Base-by-base conservation (phyloP, 2,329 filamentous ascomycete species). In the Xylariaceae sp. region DNA sequence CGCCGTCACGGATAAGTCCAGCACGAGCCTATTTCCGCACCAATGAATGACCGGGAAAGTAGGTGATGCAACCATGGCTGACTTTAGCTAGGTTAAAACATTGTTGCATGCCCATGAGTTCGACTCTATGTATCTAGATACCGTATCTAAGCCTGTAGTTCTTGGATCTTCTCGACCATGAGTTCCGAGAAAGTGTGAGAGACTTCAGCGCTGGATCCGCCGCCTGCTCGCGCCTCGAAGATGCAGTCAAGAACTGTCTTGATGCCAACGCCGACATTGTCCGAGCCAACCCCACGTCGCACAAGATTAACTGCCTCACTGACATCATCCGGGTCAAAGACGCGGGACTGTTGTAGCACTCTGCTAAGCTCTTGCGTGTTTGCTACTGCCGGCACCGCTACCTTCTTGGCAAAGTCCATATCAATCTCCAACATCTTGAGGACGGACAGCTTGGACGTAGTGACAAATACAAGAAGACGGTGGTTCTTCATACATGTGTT, bases 401-500 rank as follows among this genome's bases (percentile, higher is more conserved):
- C 44, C 23, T 45, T 47, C 38, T 47, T 47, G 7, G 44, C 44
- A 21, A 47, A 47, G 11, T 47, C 44, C 44, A 37, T 40, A 18
- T 47, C 44, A 15, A 47, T 47, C 29, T 47, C 44, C 13, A 47
- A 41, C 42, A 41, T 47, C 24, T 47, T 47, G 33, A 47, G 44
- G 38, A 47, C 44, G 14, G 44, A 44, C 5, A 13, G 26, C 28
- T 41, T 44, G 1, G 44, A 47, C 6, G 44, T 47, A 18, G 44
- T 47, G 19, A 47, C 44, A 26, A 47, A 47, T 5, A 47, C 44
- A 12, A 47, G 27, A 23, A 47, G 17, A 30, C 44, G 44, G 32
- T 45, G 44, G 13, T 44, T 44, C 44, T 47, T 17, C 40, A 36
- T 8, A 28, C 11, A 11, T 27, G 30, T 38, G 31, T 45, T 3